Conservation (phyloP, 208 protist genomes). For the Crithidia expoeki region DNA sequence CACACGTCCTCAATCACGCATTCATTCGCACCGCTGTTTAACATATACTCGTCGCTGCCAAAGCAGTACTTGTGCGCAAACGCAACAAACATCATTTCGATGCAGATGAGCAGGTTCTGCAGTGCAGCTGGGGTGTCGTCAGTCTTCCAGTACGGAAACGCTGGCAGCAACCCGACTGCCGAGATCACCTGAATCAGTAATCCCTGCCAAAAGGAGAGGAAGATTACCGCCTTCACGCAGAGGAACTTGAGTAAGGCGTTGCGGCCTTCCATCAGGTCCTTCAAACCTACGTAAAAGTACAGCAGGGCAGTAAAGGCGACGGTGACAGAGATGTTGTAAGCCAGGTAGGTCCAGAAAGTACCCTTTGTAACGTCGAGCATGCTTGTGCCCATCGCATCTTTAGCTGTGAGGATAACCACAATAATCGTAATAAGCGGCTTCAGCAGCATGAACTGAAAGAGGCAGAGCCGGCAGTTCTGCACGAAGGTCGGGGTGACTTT, state of each 20-base stretch:
- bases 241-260: conserved; percentile 93
- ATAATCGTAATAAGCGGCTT: conserved; percentile 88
- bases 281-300: conserved; percentile 90
- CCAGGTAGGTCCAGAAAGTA: conserved; percentile 89
- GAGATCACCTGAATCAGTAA: conserved; percentile 84
- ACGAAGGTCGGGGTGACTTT: conserved; percentile 86
- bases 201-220: conserved; percentile 94
- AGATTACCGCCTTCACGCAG: conserved; percentile 92
- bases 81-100: conserved; percentile 93
- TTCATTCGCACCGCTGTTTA: conserved; percentile 24
- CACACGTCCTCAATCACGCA: conserved; percentile 37
- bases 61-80: conserved; percentile 93
- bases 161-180: conserved; percentile 67
- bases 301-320: conserved; percentile 91
- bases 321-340: conserved; percentile 94
- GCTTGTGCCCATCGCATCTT: conserved; percentile 67
- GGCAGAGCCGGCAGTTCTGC: conserved; percentile 82
- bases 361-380: conserved; percentile 82
- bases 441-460: conserved; percentile 94
- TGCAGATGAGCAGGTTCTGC: conserved; percentile 90
- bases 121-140: conserved; percentile 71
- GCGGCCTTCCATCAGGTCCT: conserved; percentile 89
- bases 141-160: conserved; percentile 76
- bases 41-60: conserved; percentile 80
- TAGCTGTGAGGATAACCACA: conserved; percentile 79